These are phyloP conservation scores for Auricularia auricula-judae DNA, from an alignment of 768 basidiomycete species.

Conservation along the genomic window DNA sequence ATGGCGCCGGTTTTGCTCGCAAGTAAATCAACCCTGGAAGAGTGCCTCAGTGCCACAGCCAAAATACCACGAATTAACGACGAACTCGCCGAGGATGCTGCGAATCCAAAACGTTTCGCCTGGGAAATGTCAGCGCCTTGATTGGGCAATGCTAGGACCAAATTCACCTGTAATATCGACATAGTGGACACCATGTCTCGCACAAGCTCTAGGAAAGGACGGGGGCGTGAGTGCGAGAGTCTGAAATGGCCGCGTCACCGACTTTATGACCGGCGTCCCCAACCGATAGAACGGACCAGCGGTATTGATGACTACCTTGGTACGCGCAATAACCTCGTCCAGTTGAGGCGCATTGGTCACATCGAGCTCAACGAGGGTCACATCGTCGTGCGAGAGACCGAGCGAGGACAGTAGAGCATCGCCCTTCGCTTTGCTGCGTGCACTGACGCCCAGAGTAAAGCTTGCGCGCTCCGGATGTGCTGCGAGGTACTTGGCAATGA, in stretches of 20 bases:
- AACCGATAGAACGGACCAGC: constrained; percentile 66
- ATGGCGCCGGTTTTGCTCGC: constrained; percentile 62
- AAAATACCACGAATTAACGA: background rate
- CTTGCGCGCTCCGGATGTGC: constrained; percentile 42
- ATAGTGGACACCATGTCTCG: constrained; percentile 65
- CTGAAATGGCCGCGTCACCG: constrained; percentile 13
- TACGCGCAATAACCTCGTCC: constrained; percentile 42
- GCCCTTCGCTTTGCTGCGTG: constrained; percentile 55
- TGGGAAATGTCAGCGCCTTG: background rate
- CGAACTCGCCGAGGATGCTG: constrained; percentile 46
- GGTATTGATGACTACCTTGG: constrained; percentile 66
- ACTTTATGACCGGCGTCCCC: constrained; percentile 66
- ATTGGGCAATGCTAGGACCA: background rate
- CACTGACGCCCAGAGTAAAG: constrained; percentile 66
- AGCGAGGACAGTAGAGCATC: constrained; percentile 38
- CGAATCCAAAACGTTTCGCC: constrained; percentile 58
- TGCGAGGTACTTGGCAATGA: constrained; percentile 57
- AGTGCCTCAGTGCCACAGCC: background rate
- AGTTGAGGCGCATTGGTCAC: constrained; percentile 43
- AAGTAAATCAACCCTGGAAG: constrained; percentile 50
- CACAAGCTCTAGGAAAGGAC: constrained; percentile 46
- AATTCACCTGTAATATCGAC: constrained; percentile 56
- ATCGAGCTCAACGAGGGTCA: constrained; percentile 40
- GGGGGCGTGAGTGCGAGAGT: no score
- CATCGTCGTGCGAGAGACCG: constrained; percentile 26